Conservation (phyloP, 106 monocot genomes). For the Vanilla planifolia region DNA sequence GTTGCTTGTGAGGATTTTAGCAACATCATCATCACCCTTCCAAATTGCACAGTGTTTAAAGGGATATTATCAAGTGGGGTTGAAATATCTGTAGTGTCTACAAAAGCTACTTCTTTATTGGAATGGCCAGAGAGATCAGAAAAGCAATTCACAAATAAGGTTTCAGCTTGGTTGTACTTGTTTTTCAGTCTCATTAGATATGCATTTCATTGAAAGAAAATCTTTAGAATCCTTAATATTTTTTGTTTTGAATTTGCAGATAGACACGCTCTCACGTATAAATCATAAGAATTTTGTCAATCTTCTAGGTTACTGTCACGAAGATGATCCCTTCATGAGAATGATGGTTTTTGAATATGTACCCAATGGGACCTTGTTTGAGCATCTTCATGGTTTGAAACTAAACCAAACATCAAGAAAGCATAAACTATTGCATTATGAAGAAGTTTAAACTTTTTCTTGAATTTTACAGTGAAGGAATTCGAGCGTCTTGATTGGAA, state of each 20-base stretch:
- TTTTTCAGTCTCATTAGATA: too few species aligned
- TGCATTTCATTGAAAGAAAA: too few species aligned
- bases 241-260: constrained; percentile 27
- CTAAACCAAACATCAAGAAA: background rate
- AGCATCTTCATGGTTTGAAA: constrained; percentile 86
- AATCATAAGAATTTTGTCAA: constrained; percentile 97
- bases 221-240: too few species aligned
- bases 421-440: background rate
- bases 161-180: constrained; percentile 23
- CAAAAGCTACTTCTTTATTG: constrained; percentile 37
- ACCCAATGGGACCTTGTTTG: constrained; percentile 73
- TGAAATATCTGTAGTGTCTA: constrained; percentile 80
- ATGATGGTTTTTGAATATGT: constrained; percentile 96
- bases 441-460: background rate
- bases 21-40: constrained; percentile 57
- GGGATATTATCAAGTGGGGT: constrained; percentile 94
- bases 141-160: constrained; percentile 76
- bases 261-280: constrained; percentile 69
- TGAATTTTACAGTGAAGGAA: constrained; percentile 62
- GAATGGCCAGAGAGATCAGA: constrained; percentile 75
- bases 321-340: constrained; percentile 83
- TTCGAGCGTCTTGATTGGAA: constrained; percentile 85
- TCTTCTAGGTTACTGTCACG: constrained; percentile 93
- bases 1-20: constrained; percentile 97
- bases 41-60: constrained; percentile 70